A percentile compares a stretch with the other conserved stretches of the same genome.
Evolutionary conservation across 2,329 filamentous ascomycete species (phyloP).

Genomic region (Cladophialophora yegresii): DNA sequence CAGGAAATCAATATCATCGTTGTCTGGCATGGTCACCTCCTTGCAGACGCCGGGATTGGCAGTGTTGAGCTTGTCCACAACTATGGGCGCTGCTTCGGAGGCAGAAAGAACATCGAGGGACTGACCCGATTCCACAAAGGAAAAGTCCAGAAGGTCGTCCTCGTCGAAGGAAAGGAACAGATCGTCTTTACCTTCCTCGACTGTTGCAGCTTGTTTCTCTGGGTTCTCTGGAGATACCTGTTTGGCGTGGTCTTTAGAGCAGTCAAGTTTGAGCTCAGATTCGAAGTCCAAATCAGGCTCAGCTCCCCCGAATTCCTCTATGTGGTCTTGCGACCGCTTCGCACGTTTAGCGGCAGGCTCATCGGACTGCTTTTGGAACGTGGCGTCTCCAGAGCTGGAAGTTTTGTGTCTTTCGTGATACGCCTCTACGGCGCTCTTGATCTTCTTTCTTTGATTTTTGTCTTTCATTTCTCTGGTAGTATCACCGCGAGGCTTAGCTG

Average conservation of each 20-base stretch:
- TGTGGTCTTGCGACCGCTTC: conserved; percentile 8
- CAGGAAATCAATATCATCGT: conserved; percentile 10
- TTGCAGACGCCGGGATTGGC: background rate
- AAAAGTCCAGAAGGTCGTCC: conserved; percentile 5
- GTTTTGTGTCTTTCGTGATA: background rate
- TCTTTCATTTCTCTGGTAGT: background rate
- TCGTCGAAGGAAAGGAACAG: conserved; percentile 5
- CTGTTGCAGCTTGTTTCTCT: background rate
- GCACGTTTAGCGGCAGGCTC: conserved; percentile 16
- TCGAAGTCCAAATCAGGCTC: background rate
- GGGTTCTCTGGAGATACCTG: background rate
- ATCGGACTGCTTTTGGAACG: background rate
- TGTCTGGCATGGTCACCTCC: background rate
- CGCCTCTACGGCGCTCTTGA: background rate
- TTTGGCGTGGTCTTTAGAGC: background rate
- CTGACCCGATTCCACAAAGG: background rate
- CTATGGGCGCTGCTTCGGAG: too few relatives aligned
- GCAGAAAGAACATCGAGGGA: background rate
- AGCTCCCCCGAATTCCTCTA: background rate
- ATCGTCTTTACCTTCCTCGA: background rate
- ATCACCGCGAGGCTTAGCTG: background rate
- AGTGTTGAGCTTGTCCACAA: background rate
- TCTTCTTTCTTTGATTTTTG: conserved; percentile 1
- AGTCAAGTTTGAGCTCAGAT: background rate
- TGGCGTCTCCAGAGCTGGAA: background rate